A percentile compares a stretch with the other conserved stretches of the same genome.
phyloP scores from a whole-genome alignment of 2,329 filamentous ascomycete species.

The Colletotrichum lini region DNA sequence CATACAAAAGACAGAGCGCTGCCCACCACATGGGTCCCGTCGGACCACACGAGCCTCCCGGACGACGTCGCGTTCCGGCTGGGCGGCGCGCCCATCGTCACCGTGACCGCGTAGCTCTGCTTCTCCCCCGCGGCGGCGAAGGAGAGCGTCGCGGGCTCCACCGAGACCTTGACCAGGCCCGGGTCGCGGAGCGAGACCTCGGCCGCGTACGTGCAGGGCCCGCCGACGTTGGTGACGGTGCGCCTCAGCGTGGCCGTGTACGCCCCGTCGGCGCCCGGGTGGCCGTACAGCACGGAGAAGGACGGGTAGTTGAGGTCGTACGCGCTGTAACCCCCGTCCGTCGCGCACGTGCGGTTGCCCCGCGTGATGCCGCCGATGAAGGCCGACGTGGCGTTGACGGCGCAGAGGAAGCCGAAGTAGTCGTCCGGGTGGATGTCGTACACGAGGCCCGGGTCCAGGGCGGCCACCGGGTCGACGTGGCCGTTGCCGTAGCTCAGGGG shows the following conservation, averaged over 20 bases:
- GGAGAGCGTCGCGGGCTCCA: conserved; percentile 17
- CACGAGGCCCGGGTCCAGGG: conserved; percentile 44
- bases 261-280: background rate
- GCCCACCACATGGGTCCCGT: conserved; percentile 34
- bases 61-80: background rate
- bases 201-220: conserved; percentile 27
- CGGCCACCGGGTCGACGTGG: conserved; percentile 45
- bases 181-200: conserved; percentile 24
- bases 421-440: conserved; percentile 44
- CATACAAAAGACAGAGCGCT: conserved; percentile 39
- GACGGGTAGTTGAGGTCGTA: conserved; percentile 42
- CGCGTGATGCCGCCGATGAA: conserved; percentile 29
- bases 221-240: conserved; percentile 37
- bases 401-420: conserved; percentile 46
- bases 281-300: conserved; percentile 31
- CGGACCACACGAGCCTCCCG: conserved; percentile 38
- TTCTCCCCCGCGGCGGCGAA: conserved; percentile 11
- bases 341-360: conserved; percentile 27
- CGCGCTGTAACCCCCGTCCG: conserved; percentile 17
- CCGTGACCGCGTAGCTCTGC: conserved; percentile 4
- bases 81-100: conserved; percentile 1
- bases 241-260: conserved; percentile 39
- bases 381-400: conserved; percentile 43
- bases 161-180: conserved; percentile 1
- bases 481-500: conserved; percentile 37